Base-by-base conservation (phyloP, 441 rosid genomes). In the Populus hybrid region DNA sequence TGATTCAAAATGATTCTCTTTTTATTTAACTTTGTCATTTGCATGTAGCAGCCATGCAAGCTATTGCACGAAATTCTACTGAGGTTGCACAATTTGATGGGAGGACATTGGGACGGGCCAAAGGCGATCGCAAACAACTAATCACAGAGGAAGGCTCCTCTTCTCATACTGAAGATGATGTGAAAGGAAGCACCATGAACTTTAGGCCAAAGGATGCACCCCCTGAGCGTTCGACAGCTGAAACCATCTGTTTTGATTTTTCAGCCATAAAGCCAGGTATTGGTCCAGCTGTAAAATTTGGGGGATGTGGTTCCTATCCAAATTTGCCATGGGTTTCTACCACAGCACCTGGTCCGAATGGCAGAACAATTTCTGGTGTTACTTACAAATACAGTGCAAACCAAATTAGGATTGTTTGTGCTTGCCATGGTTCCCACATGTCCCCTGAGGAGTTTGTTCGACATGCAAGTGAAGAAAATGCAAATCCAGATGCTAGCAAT, bases 271-370 rank as follows among this genome's bases (percentile, higher is more conserved):
- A 90, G 83, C 98, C 94, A 0, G 99, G 99, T 36, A 89, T 94
- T 77, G 92, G 89, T 73, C 89, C 98, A 0, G 97, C 88, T 38
- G 71, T 95, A 74, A 95, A 94, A 80, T 91, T 95, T 72, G 98
- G 97, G 77, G 98, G 98, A 50, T 90, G 92, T 23, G 99, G 97
- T 20, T 89, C 93, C 24, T 87, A 76, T 67, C 98, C 99, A 6
- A 90, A 94, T 84, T 80, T 95, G 75, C 99, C 99, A 3, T 95
- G 99, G 99, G 98, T 95, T 74, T 94, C 97, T 69, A 89, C 97
- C 80, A 94, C 94, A 0, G 97, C 91, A 9, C 86, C 92, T 67
- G 98, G 96, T 59, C 95, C 94, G 7, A 88, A 95, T 21, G 97
- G 98, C 5, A 82, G 90, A 83, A 90, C 97, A 21, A 94, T 95